Evolutionary conservation across 2,329 filamentous ascomycete genomes (phyloP).

Genomic region (Cladosporium velox): DNA sequence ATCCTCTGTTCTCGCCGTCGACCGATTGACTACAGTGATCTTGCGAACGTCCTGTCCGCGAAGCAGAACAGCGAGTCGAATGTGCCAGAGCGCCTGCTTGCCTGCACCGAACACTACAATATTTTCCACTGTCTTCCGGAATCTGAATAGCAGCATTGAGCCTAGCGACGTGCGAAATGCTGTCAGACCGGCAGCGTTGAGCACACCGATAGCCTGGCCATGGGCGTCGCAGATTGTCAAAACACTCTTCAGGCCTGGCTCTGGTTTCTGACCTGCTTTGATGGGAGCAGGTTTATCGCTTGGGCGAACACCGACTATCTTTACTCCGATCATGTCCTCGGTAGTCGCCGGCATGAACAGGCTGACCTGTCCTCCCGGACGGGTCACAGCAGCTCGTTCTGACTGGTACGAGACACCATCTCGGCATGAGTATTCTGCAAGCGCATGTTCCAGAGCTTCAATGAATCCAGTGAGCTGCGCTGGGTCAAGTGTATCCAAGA

Average conservation of each 20-base stretch:
- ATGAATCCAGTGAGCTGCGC: not conserved
- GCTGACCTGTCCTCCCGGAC: conserved; percentile 62
- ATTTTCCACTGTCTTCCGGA: conserved; percentile 69
- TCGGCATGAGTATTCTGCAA: conserved; percentile 8
- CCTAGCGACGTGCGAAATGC: conserved; percentile 69
- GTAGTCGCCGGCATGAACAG: conserved; percentile 68
- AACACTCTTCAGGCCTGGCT: conserved; percentile 54
- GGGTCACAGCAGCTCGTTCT: conserved; percentile 60
- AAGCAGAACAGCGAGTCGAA: conserved; percentile 76
- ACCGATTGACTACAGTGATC: conserved; percentile 80
- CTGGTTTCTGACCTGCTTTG: conserved; percentile 24
- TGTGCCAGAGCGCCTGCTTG: conserved; percentile 92
- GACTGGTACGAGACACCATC: conserved; percentile 49
- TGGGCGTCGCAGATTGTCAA: conserved; percentile 61
- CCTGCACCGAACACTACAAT: conserved; percentile 85
- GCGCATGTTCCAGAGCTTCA: not conserved
- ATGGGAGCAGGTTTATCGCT: conserved; percentile 31
- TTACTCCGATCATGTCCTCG: conserved; percentile 61
- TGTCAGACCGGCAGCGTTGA: conserved; percentile 69
- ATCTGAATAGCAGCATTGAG: conserved; percentile 61
- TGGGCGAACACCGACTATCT: conserved; percentile 60
- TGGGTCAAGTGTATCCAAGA: not conserved
- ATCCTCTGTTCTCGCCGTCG: conserved; percentile 50
- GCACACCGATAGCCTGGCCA: conserved; percentile 60
- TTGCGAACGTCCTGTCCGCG: conserved; percentile 69